Percentiles rank a stretch among this genome's conserved stretches.
Evolutionary conservation across 2,329 filamentous ascomycete species (phyloP).

Genomic region (Plenodomus lindquistii): DNA sequence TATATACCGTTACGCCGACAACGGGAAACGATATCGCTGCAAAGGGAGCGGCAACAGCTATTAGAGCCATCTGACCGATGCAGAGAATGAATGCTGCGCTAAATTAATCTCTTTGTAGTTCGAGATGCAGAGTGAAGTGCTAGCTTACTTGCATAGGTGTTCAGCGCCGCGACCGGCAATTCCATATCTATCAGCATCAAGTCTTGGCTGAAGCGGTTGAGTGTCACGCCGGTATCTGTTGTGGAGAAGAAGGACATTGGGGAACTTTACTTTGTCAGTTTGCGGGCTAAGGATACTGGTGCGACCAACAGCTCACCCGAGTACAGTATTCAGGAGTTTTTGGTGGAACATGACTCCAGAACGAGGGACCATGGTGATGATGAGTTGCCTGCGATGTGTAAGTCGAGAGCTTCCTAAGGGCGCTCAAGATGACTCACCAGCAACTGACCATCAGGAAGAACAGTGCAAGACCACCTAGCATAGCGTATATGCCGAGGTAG

Average conservation of each 20-base stretch:
- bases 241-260: conserved; percentile 50
- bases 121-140: neutral
- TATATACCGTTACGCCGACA: conserved; percentile 43
- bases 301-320: conserved; percentile 40
- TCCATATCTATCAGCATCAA: conserved; percentile 52
- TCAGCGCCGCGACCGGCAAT: conserved; percentile 42
- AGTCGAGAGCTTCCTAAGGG: neutral
- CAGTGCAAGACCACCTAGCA: conserved; percentile 32
- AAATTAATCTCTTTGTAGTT: conserved; percentile 3
- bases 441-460: conserved; percentile 35
- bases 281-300: neutral
- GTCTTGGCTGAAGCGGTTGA: conserved; percentile 56
- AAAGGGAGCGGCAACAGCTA: conserved; percentile 46
- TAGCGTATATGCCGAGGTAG: conserved; percentile 39
- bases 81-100: conserved; percentile 35
- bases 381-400: conserved; percentile 47
- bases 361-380: conserved; percentile 58
- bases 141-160: conserved; percentile 37
- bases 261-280: conserved; percentile 29
- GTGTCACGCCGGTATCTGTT: conserved; percentile 50
- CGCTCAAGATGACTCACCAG: conserved; percentile 19
- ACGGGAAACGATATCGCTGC: conserved; percentile 48
- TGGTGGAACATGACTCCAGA: conserved; percentile 57
- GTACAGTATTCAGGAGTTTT: conserved; percentile 53
- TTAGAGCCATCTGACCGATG: conserved; percentile 42